Evolutionary conservation across 2,329 filamentous ascomycete genomes (phyloP), one percentile per base, ranked within the genome.

Genomic region (Fusarium nematophilum): DNA sequence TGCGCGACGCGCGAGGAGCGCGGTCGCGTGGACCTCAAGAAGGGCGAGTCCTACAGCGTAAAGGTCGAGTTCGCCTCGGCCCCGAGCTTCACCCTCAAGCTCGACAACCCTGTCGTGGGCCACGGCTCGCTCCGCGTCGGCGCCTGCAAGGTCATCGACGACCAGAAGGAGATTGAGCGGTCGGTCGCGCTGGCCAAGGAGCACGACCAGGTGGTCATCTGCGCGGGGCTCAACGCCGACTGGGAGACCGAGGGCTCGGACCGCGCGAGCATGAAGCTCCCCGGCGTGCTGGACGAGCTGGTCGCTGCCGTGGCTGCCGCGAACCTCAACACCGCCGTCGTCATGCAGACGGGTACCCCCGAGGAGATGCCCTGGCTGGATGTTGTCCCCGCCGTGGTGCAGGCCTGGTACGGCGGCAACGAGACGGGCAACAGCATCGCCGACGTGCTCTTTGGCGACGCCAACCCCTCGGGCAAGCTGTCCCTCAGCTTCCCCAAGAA

Each of bases 331-430:
- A 88, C 89, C 1, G 85, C 86, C 1, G 85, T 95, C 2, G 88
- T 93, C 2, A 86, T 91, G 70, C 91, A 93, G 67, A 91, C 89
- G 0, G 91, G 91, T 29, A 92, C 90, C 0, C 90, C 91, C 0
- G 83, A 91, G 18, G 81, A 83, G 49, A 89, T 92, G 87, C 88
- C 89, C 1, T 91, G 88, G 88, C 79, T 85, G 1, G 71, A 78
- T 13, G 74, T 81, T 26, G 83, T 85, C 3, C 72, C 76, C 7
- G 85, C 87, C 2, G 78, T 93, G 2, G 70, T 93, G 1, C 90
- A 94, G 68, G 90, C 90, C 7, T 95, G 91, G 90, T 95, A 93
- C 68, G 90, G 91, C 57, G 91, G 92, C n/a, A 92, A 95, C 68
- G 91, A 95, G 77, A 90, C 89, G 5, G 92, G 91, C 6, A 92